Conservation (phyloP, 2,329 filamentous ascomycete genomes). For the Trichoderma semiorbis region DNA sequence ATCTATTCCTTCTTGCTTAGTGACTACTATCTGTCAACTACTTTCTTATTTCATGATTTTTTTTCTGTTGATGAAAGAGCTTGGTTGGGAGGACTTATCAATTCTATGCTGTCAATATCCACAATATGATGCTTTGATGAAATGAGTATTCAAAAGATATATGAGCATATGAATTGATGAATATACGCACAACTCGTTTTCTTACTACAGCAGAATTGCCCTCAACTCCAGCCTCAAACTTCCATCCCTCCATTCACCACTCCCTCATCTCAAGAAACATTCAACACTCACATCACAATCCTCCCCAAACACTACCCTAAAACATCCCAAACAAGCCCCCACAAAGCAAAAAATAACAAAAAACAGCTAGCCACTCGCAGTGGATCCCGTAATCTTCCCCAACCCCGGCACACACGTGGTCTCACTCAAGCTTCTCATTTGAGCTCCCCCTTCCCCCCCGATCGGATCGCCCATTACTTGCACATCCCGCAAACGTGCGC, state of each 20-base stretch:
- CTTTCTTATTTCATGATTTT: not conserved
- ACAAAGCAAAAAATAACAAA: not conserved
- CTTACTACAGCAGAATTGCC: not conserved
- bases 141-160: not conserved
- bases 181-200: not conserved
- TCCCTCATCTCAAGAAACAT: not conserved
- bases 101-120: not conserved
- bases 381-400: slow-evolving; percentile 2
- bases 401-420: slow-evolving; percentile 9
- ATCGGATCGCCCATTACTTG: not conserved
- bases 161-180: not conserved
- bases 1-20: not conserved
- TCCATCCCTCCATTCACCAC: not conserved
- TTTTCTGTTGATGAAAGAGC: not conserved
- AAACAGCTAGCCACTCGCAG: not conserved
- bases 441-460: not conserved
- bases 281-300: not conserved
- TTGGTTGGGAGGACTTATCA: no score
- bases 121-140: no score
- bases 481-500: not conserved
- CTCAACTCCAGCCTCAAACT: not conserved
- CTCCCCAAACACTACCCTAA: not conserved
- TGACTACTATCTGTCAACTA: not conserved
- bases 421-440: not conserved
- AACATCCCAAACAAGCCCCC: not conserved